These are phyloP conservation scores for Lecanicillium sp. DNA, from an alignment of 2,329 filamentous ascomycete species.

Conservation along the genomic window DNA sequence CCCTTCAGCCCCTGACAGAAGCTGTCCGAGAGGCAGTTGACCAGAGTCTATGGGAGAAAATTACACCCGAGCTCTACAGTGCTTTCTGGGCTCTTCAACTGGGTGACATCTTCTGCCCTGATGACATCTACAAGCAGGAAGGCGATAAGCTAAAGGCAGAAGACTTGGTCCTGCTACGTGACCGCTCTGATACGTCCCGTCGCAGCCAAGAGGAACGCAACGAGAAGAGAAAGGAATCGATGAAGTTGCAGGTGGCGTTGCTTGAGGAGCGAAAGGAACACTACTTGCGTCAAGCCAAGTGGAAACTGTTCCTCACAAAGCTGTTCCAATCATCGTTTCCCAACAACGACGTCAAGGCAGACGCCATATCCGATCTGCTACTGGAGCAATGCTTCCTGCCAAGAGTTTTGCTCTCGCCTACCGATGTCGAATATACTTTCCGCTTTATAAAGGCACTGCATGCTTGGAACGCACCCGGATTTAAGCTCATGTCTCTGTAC, in stretches of 20 bases:
- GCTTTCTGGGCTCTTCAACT: constrained; percentile 89
- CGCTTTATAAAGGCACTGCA: constrained; percentile 84
- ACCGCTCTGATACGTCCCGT: constrained; percentile 65
- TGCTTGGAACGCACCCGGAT: constrained; percentile 73
- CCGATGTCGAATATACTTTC: constrained; percentile 85
- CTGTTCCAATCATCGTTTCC: constrained; percentile 78
- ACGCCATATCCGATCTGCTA: constrained; percentile 64
- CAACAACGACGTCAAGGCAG: constrained; percentile 52
- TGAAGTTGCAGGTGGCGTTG: constrained; percentile 61
- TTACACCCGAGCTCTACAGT: constrained; percentile 76
- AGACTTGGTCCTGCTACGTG: constrained; percentile 58
- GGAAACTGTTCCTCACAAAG: constrained; percentile 60
- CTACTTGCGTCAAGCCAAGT: constrained; percentile 58
- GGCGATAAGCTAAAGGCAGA: constrained; percentile 60
- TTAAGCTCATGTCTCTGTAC: constrained; percentile 77
- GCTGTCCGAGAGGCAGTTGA: constrained; percentile 56
- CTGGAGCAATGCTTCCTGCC: constrained; percentile 92
- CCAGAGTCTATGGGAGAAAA: constrained; percentile 55
- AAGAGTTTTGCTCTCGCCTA: constrained; percentile 71
- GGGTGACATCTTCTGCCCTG: constrained; percentile 71
- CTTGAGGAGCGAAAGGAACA: constrained; percentile 67
- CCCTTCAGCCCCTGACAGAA: constrained; percentile 64
- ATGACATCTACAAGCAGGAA: constrained; percentile 70
- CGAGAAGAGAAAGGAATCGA: constrained; percentile 60
- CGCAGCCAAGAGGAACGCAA: constrained; percentile 55